phyloP scores from a whole-genome alignment of 1,284 basidiomycete species.

The Athelia sp. region DNA sequence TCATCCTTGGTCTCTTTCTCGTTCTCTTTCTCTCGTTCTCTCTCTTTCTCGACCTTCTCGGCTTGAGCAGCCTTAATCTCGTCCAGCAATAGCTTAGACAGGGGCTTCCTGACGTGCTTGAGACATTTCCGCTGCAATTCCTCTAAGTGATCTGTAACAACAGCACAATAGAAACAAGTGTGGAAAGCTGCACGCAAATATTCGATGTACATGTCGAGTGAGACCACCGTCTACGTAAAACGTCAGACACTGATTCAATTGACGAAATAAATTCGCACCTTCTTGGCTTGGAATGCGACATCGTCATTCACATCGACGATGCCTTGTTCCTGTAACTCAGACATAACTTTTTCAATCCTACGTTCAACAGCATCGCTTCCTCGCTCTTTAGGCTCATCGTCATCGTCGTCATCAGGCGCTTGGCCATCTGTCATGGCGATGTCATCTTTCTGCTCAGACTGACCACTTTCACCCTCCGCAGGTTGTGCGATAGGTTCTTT shows the following conservation, averaged over 20 bases:
- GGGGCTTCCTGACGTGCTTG: constrained; percentile 78
- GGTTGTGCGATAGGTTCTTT: constrained; percentile 17
- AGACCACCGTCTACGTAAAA: constrained; percentile 52
- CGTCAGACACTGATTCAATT: constrained; percentile 7
- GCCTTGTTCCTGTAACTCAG: constrained; percentile 61
- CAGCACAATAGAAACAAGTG: constrained; percentile 94
- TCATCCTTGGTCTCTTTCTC: constrained; percentile 21
- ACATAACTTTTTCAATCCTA: constrained; percentile 68
- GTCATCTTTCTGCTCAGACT: constrained; percentile 30
- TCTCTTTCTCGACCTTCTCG: constrained; percentile 34
- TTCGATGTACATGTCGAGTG: constrained; percentile 81
- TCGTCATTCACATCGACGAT: constrained; percentile 55
- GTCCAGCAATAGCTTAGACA: constrained; percentile 52
- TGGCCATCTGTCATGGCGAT: constrained; percentile 37
- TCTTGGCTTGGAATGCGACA: constrained; percentile 58
- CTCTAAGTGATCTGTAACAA: constrained; percentile 87
- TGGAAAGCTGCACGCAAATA: constrained; percentile 83
- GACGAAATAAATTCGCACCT: constrained; percentile 39
- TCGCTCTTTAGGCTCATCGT: constrained; percentile 52
- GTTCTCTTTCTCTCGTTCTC: constrained; percentile 28
- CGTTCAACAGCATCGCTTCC: constrained; percentile 69
- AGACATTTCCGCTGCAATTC: constrained; percentile 92
- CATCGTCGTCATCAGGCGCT: constrained; percentile 41
- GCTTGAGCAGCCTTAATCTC: constrained; percentile 47
- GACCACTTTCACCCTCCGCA: constrained; percentile 24